These are phyloP conservation scores for Podila verticillata DNA, from an alignment of 192 early-diverging fungal species.

Conservation along the genomic window DNA sequence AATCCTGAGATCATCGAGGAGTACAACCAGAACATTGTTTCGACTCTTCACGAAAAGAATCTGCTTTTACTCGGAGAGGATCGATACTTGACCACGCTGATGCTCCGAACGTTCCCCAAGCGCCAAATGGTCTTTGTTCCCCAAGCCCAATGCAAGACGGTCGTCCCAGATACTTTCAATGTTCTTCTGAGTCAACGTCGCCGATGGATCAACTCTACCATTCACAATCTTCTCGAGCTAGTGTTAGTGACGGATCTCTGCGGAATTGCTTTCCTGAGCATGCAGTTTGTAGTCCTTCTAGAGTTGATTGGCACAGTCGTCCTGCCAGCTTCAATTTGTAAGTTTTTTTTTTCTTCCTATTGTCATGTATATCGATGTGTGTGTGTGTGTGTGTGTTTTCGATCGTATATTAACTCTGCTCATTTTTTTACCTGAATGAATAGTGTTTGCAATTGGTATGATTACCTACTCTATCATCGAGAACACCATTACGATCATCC, in stretches of 20 bases:
- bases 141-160: conserved; percentile 84
- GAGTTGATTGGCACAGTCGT: conserved; percentile 81
- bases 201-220: conserved; percentile 95
- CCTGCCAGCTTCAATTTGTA: conserved; percentile 69
- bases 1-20: conserved; percentile 88
- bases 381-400: not conserved
- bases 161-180: conserved; percentile 83
- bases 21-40: conserved; percentile 83
- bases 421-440: not conserved
- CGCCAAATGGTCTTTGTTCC: conserved; percentile 91
- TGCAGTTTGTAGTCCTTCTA: conserved; percentile 82
- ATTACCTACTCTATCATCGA: conserved; percentile 57
- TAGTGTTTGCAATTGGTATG: conserved; percentile 61
- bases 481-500: conserved; percentile 58
- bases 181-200: conserved; percentile 91
- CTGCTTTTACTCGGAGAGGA: conserved; percentile 88
- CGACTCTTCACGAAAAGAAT: conserved; percentile 88
- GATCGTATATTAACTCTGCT: not conserved
- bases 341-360: conserved; percentile 49
- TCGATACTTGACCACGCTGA: conserved; percentile 86
- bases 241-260: conserved; percentile 90
- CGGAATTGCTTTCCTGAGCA: conserved; percentile 90
- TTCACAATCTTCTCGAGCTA: conserved; percentile 90
- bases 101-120: conserved; percentile 86
- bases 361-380: too few relatives aligned